A percentile compares a stretch with the other conserved stretches of the same genome.
phyloP scores from a whole-genome alignment of 1,139 yeast genomes.

The Protomyces lactucae-debilis region DNA sequence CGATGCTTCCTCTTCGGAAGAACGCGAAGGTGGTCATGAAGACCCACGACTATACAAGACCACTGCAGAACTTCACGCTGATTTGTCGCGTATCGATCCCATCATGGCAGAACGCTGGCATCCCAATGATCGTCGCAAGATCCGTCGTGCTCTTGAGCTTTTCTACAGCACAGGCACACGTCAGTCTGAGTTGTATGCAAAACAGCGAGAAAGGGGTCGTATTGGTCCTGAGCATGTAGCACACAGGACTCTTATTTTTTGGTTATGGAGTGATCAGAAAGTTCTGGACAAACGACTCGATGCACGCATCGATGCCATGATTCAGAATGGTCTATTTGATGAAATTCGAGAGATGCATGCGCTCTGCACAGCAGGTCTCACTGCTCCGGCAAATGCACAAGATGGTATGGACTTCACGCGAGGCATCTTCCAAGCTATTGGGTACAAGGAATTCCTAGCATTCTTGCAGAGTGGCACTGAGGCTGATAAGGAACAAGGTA shows the following conservation, averaged over 20 bases:
- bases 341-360: slow-evolving; percentile 59
- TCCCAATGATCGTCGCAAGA: slow-evolving; percentile 78
- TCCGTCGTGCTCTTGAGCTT: slow-evolving; percentile 76
- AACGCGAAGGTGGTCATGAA: slow-evolving; percentile 1
- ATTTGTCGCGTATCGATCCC: slow-evolving; percentile 59
- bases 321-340: slow-evolving; percentile 57
- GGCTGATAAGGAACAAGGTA: slow-evolving; percentile 29
- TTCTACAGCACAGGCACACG: slow-evolving; percentile 59
- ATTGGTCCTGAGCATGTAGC: slow-evolving; percentile 35
- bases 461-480: slow-evolving; percentile 48
- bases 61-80: slow-evolving; percentile 52
- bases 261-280: slow-evolving; percentile 74
- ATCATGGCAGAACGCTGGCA: slow-evolving; percentile 74
- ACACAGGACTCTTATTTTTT: slow-evolving; percentile 66
- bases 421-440: slow-evolving; percentile 94
- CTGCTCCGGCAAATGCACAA: slow-evolving; percentile 29
- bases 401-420: slow-evolving; percentile 51
- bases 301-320: slow-evolving; percentile 76
- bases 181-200: slow-evolving; percentile 66
- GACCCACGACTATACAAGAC: slow-evolving; percentile 8
- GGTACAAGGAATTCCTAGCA: slow-evolving; percentile 87
- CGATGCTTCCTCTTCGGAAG: slow-evolving; percentile 29
- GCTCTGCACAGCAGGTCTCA: not conserved
- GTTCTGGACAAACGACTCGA: slow-evolving; percentile 63
- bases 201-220: slow-evolving; percentile 45